These are phyloP conservation scores for Blastocystis sp. DNA, from an alignment of 352 stramenopile species.

Conservation along the genomic window DNA sequence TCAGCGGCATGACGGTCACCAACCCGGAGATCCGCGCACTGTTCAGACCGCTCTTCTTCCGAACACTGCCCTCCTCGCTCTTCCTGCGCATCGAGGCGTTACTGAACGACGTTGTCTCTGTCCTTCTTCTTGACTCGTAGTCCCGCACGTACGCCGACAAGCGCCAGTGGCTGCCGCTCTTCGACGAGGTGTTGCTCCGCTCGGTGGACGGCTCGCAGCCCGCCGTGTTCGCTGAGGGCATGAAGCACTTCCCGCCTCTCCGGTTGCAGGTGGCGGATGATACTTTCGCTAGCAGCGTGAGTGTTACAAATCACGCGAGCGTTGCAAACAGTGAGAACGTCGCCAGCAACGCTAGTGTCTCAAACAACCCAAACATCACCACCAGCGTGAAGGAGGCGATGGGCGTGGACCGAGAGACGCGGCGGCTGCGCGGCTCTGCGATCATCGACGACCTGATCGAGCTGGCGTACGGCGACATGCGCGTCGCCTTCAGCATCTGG, in stretches of 20 bases:
- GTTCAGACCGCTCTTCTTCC: slow-evolving; percentile 1
- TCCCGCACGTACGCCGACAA: neutral
- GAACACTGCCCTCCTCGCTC: neutral
- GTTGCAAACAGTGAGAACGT: too few relatives aligned
- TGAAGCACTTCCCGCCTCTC: neutral
- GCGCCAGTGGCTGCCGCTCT: slow-evolving; percentile 40
- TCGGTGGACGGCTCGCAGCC: neutral
- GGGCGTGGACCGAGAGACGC: neutral
- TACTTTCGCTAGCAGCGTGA: too few relatives aligned
- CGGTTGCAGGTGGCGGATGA: neutral
- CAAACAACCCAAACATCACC: too few relatives aligned
- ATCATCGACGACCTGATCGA: slow-evolving; percentile 38
- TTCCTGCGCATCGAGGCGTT: neutral
- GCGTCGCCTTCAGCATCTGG: slow-evolving; percentile 42
- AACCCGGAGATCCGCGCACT: neutral
- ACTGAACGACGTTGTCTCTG: neutral
- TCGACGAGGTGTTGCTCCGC: neutral
- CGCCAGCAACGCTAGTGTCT: too few relatives aligned
- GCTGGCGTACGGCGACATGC: slow-evolving; percentile 48
- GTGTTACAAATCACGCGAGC: too few relatives aligned
- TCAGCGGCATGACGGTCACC: slow-evolving; percentile 16
- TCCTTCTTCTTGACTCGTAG: neutral
- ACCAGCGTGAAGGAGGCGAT: neutral
- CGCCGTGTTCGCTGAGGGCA: neutral
- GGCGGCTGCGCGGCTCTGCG: neutral